Base-by-base conservation (phyloP, 1,284 basidiomycete genomes). In the Naganishia sp. region DNA sequence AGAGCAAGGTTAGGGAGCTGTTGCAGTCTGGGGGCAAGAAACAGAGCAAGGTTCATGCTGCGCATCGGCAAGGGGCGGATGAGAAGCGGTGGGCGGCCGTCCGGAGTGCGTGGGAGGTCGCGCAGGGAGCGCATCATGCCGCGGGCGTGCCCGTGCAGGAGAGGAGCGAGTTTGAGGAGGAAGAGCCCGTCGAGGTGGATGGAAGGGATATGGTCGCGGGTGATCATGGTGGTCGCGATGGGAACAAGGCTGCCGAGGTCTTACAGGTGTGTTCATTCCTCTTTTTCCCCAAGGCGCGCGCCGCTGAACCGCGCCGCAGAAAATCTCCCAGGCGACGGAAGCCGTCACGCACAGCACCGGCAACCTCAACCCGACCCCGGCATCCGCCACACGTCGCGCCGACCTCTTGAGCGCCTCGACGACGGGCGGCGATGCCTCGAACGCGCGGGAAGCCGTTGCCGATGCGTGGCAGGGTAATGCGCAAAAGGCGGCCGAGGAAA, bases 71-170 rank as follows among this genome's bases (percentile, higher is more conserved):
- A 72, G 67, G 74, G 46, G 52, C 52, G 71, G 61, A 67, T 55
- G 69, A 71, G 66, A 75, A 76, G 60, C 71, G 74, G 42, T 70
- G 71, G 10, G 76, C 81, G 73, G 75, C 81, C 79, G 78, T 82
- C 46, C 81, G 82, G 62, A 80, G 82, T 65, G 83, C 84, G n/a
- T 85, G 82, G 84, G 85, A 85, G 73, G 79, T 80, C 55, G 80
- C 85, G 57, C 79, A 46, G 18, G 41, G 80, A 51, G 28, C 28
- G 28, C 5, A 3, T 4, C 10, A 13, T 39, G 13, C 10, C 7
- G 4, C 2, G 3, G 75, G 74, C 18, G 75, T 65, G 65, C 53
- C 13, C 69, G 39, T 55, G 57, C 31, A 71, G 73, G 11, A 52
- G 21, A 32, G 52, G 35, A 50, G 57, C 35, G 66, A 69, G 69